A percentile compares a stretch with the other conserved stretches of the same genome.
Conservation (phyloP, 1,139 yeast genomes). For the Geotrichum carabidarum region DNA sequence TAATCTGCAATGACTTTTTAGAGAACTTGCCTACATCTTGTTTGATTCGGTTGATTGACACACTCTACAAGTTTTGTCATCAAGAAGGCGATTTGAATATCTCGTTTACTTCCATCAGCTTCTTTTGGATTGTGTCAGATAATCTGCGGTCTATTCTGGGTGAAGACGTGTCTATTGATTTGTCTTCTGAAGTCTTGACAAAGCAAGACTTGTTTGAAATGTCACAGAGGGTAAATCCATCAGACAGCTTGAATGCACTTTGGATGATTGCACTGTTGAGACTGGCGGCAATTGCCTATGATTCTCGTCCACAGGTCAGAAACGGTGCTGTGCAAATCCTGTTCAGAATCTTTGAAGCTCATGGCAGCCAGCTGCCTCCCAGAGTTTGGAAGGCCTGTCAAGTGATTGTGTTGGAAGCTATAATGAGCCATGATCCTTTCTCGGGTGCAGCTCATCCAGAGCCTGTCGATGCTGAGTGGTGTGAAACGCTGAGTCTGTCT, state of each 20-base stretch:
- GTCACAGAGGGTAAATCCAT: conserved; percentile 2
- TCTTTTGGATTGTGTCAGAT: conserved; percentile 88
- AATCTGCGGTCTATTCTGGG: conserved; percentile 43
- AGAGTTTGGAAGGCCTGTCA: conserved; percentile 39
- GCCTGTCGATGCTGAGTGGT: conserved; percentile 42
- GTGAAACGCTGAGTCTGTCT: conserved; percentile 54
- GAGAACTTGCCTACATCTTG: conserved; percentile 58
- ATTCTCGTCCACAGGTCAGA: conserved; percentile 70
- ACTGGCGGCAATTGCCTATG: conserved; percentile 58
- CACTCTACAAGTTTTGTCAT: conserved; percentile 62
- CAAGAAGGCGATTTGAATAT: conserved; percentile 74
- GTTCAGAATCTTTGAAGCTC: conserved; percentile 77
- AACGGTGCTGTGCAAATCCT: conserved; percentile 87
- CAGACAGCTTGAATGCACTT: conserved; percentile 35
- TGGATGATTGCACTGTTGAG: conserved; percentile 63
- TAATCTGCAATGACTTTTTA: conserved; percentile 79
- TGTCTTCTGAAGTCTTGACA: conserved; percentile 13
- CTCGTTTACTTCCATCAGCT: conserved; percentile 84
- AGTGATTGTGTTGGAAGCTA: conserved; percentile 35
- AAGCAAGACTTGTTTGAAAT: conserved; percentile 10
- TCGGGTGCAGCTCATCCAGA: conserved; percentile 12
- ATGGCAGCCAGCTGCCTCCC: conserved; percentile 50
- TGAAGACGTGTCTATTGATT: conserved; percentile 2
- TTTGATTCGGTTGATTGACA: conserved; percentile 60
- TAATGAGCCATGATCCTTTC: conserved; percentile 32